Conservation (phyloP, 2,329 filamentous ascomycete species). For the Pezicula neosporulosa region DNA sequence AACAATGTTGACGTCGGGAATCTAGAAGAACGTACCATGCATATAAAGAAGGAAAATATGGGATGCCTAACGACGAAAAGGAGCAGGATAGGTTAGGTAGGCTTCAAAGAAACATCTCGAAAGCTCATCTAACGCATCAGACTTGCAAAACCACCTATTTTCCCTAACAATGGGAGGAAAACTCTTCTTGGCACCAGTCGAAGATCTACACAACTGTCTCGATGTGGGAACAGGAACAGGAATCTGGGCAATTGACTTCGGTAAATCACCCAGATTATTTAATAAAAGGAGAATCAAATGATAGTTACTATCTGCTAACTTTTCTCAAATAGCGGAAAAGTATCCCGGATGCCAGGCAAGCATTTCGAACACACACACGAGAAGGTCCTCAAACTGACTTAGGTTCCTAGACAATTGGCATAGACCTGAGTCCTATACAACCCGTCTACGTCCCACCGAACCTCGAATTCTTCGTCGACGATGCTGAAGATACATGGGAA, state of each 20-base stretch:
- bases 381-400: conserved; percentile 29
- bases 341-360: conserved; percentile 19
- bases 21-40: conserved; percentile 4
- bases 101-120: neutral
- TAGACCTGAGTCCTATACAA: conserved; percentile 38
- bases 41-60: conserved; percentile 4
- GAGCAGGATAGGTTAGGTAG: conserved; percentile 2
- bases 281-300: no score
- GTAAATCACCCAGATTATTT: neutral
- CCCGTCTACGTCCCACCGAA: conserved; percentile 59
- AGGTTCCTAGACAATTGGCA: conserved; percentile 31
- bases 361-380: neutral
- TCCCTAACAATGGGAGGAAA: neutral
- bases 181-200: conserved; percentile 1
- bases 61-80: conserved; percentile 29
- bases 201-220: conserved; percentile 24
- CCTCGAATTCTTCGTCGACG: conserved; percentile 61
- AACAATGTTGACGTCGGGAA: no score
- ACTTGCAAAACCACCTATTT: conserved; percentile 2
- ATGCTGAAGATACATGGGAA: conserved; percentile 32
- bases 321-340: conserved; percentile 2
- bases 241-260: conserved; percentile 32
- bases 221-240: conserved; percentile 38
- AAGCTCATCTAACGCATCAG: neutral
- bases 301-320: neutral